Conservation (phyloP, 345 rosid genomes). For the Noccaea bulbosa region DNA sequence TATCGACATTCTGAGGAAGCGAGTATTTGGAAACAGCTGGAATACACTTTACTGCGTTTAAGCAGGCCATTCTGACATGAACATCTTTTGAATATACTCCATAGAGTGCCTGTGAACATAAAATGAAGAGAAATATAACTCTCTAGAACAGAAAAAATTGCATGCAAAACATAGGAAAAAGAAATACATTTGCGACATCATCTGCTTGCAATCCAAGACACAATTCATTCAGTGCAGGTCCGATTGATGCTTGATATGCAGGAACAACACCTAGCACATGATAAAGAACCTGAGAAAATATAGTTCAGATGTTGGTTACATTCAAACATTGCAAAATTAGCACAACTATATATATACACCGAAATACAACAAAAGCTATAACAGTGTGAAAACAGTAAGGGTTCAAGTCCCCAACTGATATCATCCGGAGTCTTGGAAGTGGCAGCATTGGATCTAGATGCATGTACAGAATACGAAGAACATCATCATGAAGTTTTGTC, state of each 20-base stretch:
- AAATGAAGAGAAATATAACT: slow-evolving; percentile 28
- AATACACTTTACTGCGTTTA: slow-evolving; percentile 90
- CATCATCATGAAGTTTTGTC: slow-evolving; percentile 85
- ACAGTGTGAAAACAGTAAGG: slow-evolving; percentile 29
- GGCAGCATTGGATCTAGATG: slow-evolving; percentile 94
- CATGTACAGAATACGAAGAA: slow-evolving; percentile 76
- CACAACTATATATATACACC: neutral
- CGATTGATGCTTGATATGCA: slow-evolving; percentile 78
- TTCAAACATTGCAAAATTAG: neutral
- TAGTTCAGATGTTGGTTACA: slow-evolving; percentile 18
- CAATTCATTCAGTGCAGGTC: slow-evolving; percentile 87
- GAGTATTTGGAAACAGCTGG: slow-evolving; percentile 79
- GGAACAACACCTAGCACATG: slow-evolving; percentile 89
- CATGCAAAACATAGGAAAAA: slow-evolving; percentile 19
- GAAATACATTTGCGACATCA: slow-evolving; percentile 80
- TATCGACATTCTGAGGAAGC: slow-evolving; percentile 73
- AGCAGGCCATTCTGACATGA: slow-evolving; percentile 98
- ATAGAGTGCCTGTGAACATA: slow-evolving; percentile 68
- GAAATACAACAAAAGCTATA: slow-evolving; percentile 2
- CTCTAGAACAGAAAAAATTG: neutral
- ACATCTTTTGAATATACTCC: slow-evolving; percentile 94
- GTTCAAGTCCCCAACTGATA: slow-evolving; percentile 62
- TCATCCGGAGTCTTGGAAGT: slow-evolving; percentile 91
- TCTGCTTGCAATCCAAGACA: slow-evolving; percentile 90
- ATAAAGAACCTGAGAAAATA: slow-evolving; percentile 74